Evolutionary conservation across 495 filamentous ascomycete species (phyloP).

Genomic region (Achaetomiella virescens): DNA sequence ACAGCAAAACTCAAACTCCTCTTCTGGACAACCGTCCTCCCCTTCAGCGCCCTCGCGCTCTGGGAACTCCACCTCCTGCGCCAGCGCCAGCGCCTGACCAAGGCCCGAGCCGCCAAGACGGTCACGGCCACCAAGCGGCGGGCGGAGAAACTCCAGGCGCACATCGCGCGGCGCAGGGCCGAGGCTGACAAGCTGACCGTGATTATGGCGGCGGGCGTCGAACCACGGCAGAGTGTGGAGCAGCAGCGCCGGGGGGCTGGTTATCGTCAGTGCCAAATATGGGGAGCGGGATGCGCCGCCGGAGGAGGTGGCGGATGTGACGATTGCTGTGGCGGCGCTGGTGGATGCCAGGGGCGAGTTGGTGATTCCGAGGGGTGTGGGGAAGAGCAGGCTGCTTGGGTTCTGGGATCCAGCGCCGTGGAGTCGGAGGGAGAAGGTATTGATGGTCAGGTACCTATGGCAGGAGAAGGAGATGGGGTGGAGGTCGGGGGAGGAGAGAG

Average conservation of each 20-base stretch:
- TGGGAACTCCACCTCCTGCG: constrained; percentile 46
- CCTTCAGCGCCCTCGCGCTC: constrained; percentile 46
- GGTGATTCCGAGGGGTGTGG: constrained; percentile 18
- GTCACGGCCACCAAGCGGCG: constrained; percentile 20
- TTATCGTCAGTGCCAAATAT: constrained; percentile 30
- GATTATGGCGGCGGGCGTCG: constrained; percentile 47
- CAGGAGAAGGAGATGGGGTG: constrained; percentile 40
- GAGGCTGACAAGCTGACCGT: constrained; percentile 49
- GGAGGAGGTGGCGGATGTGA: constrained; percentile 34
- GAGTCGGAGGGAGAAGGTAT: constrained; percentile 38
- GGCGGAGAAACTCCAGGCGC: constrained; percentile 33
- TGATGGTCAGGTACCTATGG: constrained; percentile 50
- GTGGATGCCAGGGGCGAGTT: constrained; percentile 18
- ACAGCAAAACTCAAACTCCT: constrained; percentile 13
- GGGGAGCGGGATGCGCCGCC: constrained; percentile 23
- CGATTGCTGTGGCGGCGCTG: constrained; percentile 28
- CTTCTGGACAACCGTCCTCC: constrained; percentile 37
- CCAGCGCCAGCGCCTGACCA: constrained; percentile 17
- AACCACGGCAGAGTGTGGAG: constrained; percentile 41
- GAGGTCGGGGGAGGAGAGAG: constrained; percentile 44
- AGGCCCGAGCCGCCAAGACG: neutral
- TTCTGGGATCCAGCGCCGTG: constrained; percentile 53
- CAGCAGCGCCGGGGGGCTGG: constrained; percentile 26
- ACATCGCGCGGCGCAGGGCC: constrained; percentile 37
- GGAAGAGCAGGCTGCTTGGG: constrained; percentile 47